Evolutionary conservation across 2,329 filamentous ascomycete genomes (phyloP).

Genomic region (Reticulascus tulasneorum): DNA sequence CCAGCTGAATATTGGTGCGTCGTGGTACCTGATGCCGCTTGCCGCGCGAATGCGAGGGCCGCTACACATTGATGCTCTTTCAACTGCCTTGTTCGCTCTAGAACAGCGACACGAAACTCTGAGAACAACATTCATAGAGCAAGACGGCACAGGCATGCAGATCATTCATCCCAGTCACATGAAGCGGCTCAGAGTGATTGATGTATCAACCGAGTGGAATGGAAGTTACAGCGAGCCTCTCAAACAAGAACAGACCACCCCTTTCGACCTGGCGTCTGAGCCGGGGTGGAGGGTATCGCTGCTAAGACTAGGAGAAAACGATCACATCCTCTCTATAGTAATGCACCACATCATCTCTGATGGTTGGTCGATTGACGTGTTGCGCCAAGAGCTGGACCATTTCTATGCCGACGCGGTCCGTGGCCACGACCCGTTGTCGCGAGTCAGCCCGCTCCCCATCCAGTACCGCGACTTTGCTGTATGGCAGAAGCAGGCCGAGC

Average conservation of each 20-base stretch:
- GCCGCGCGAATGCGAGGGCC: no score
- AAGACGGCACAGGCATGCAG: no score
- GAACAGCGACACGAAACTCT: no score
- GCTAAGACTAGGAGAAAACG: constrained; percentile 3
- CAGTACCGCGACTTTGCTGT: constrained; percentile 20
- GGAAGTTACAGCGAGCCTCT: neutral
- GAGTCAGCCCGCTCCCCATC: constrained; percentile 14
- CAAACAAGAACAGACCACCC: constrained; percentile 14
- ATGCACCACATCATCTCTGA: constrained; percentile 25
- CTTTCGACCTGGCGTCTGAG: constrained; percentile 18
- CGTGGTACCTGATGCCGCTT: no score
- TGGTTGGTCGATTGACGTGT: constrained; percentile 22
- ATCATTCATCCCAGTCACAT: constrained; percentile 4
- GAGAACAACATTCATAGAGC: no score
- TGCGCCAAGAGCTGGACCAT: constrained; percentile 15
- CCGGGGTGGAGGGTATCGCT: constrained; percentile 17
- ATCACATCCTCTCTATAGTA: constrained; percentile 20
- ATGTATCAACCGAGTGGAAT: neutral
- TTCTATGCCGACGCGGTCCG: constrained; percentile 15
- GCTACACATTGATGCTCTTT: no score
- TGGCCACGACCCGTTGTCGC: constrained; percentile 9
- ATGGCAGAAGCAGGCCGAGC: constrained; percentile 16
- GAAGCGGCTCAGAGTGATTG: constrained; percentile 1
- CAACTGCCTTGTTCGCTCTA: no score
- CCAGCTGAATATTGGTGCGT: no score